Percentiles rank a stretch among this genome's conserved stretches.
phyloP scores from a whole-genome alignment of 1,284 basidiomycete species.

The Tilletia horrida region DNA sequence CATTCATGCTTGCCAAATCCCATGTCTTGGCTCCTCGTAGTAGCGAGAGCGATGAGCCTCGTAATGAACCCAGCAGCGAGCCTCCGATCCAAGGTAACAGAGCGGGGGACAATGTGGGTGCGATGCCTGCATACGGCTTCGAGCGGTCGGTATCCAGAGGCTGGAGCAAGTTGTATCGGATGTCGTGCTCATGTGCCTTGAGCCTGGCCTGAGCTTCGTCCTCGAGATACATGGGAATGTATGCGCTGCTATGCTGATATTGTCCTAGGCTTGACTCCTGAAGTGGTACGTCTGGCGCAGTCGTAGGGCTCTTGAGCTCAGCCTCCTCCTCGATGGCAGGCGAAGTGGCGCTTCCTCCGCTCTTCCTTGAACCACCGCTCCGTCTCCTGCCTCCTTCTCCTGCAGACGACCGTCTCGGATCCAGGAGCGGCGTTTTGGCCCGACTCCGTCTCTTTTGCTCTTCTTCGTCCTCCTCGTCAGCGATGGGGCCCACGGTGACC shows the following conservation, averaged over 20 bases:
- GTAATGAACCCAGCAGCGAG: conserved; percentile 68
- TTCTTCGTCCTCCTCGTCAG: not conserved
- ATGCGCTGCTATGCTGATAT: too few relatives aligned
- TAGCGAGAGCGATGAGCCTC: not conserved
- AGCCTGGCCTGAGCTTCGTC: conserved; percentile 66
- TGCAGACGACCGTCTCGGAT: not conserved
- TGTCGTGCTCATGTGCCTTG: conserved; percentile 70
- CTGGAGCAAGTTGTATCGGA: conserved; percentile 66
- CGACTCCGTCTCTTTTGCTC: too few relatives aligned
- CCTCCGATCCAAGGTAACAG: conserved; percentile 87
- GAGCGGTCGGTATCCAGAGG: not conserved
- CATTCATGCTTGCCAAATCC: not conserved
- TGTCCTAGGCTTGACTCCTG: not conserved
- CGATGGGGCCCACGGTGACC: not conserved
- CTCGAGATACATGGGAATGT: conserved; percentile 66
- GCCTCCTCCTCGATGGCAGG: too few relatives aligned
- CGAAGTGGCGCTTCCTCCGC: not conserved
- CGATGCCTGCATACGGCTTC: conserved; percentile 61
- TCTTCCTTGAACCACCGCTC: not conserved
- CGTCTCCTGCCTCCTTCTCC: not conserved
- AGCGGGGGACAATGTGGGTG: conserved; percentile 76
- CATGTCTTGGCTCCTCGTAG: not conserved
- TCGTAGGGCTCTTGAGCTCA: not conserved
- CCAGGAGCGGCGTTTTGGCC: too few relatives aligned
- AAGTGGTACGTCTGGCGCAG: not conserved